Evolutionary conservation across 2,329 filamentous ascomycete species (phyloP), one percentile per base, ranked within the genome.

Genomic region (Pseudopithomyces maydicus): DNA sequence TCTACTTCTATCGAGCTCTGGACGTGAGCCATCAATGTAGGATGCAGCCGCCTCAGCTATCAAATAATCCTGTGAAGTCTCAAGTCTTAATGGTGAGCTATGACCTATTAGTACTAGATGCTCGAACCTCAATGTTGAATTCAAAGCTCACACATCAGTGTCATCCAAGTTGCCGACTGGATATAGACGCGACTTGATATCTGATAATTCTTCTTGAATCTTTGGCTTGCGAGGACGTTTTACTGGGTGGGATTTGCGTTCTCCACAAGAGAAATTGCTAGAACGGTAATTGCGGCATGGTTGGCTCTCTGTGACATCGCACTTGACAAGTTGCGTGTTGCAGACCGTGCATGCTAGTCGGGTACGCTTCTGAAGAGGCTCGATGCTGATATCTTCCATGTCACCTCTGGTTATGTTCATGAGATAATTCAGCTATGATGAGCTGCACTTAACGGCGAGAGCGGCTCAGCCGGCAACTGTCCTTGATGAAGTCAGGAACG

Each of bases 261-360:
- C 66, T 61, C 80, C 77, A 59, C 78, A 81, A 10, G 70, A 54
- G 2, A 74, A 65, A 47, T 74, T 72, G 48, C 71, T 70, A 4
- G 72, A 58, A 32, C 71, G 62, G 54, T 79, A 81, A 54, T 80
- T 80, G 36, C 70, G 66, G 57, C 78, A 81, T 6, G 78, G 78
- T n/a, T 73, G 78, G 54, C 65, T 68, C 42, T 80, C 77, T 12
- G 77, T 71, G n/a, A 80, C 79, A 68, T 81, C 76, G 59, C 79
- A 81, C 51, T 78, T 78, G 35, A 81, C 78, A 33, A 78, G 73
- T 32, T 78, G 75, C n/a, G 75, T 67, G 55, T 81, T 80, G 58
- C 79, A 81, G 22, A 75, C 73, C 36, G 74, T 68, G 57, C 79
- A 81, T 7, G 79, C 78, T 55, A 78, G 69, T 56, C 77, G 78